Evolutionary conservation across 352 stramenopile genomes (phyloP).

Genomic region (Blastocystis sp.): DNA sequence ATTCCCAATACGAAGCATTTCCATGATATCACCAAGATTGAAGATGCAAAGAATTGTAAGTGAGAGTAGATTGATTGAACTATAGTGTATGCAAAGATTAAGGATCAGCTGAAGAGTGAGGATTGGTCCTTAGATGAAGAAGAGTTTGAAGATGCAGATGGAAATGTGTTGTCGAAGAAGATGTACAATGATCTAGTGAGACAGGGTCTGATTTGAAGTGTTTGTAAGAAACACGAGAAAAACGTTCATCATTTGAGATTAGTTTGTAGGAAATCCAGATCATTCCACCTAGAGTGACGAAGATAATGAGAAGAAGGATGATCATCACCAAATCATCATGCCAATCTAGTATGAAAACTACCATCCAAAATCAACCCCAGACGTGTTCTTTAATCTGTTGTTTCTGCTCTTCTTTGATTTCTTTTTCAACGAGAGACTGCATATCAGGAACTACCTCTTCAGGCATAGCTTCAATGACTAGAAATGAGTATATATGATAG

Average conservation of each 20-base stretch:
- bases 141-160: slow-evolving; percentile 96
- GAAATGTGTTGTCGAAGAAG: slow-evolving; percentile 91
- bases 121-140: slow-evolving; percentile 87
- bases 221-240: slow-evolving; percentile 17
- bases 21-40: slow-evolving; percentile 95
- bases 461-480: slow-evolving; percentile 19
- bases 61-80: slow-evolving; percentile 66
- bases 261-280: not conserved
- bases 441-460: not conserved
- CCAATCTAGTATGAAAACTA: not conserved
- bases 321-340: not conserved
- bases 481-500: not conserved
- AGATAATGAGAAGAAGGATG: not conserved
- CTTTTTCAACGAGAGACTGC: not conserved
- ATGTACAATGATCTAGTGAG: slow-evolving; percentile 94
- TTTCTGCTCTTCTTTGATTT: not conserved
- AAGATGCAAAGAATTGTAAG: slow-evolving; percentile 79
- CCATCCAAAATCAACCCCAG: not conserved
- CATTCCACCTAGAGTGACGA: not conserved
- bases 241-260: not conserved
- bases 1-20: slow-evolving; percentile 99
- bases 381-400: not conserved
- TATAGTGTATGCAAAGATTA: slow-evolving; percentile 88
- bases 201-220: slow-evolving; percentile 80
- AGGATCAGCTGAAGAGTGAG: slow-evolving; percentile 82